Conservation (phyloP, 192 early-diverging fungal species). For the Spizellomyces punctatus region DNA sequence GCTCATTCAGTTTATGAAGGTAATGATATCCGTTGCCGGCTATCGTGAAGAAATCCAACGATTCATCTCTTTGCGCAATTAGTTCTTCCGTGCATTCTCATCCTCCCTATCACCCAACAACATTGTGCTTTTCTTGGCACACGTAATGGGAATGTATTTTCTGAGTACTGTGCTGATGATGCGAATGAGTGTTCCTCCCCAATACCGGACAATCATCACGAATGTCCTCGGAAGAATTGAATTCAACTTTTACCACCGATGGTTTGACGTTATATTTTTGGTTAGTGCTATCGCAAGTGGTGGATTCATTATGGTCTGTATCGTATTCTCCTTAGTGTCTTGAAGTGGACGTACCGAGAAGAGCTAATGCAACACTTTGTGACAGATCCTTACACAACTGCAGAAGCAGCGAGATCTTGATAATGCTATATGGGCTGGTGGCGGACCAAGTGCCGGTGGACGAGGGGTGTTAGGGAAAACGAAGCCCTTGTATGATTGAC, state of each 20-base stretch:
- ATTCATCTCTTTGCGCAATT: neutral
- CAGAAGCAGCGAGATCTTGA: slow-evolving; percentile 33
- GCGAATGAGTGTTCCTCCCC: slow-evolving; percentile 80
- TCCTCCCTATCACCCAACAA: slow-evolving; percentile 72
- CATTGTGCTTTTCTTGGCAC: slow-evolving; percentile 78
- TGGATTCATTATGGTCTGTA: slow-evolving; percentile 54
- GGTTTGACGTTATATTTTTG: slow-evolving; percentile 93
- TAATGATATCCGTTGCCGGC: slow-evolving; percentile 3
- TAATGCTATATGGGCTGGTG: slow-evolving; percentile 12
- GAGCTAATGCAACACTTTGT: neutral
- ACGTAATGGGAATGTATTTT: slow-evolving; percentile 93
- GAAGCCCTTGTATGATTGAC: no score
- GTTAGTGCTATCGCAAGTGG: slow-evolving; percentile 75
- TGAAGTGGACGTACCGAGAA: no score
- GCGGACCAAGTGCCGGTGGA: no score
- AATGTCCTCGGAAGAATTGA: slow-evolving; percentile 79
- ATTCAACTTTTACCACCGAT: slow-evolving; percentile 89
- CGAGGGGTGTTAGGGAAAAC: no score
- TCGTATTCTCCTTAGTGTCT: no score
- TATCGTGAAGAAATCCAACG: neutral
- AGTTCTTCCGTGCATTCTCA: slow-evolving; percentile 71
- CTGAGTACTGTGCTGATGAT: slow-evolving; percentile 90
- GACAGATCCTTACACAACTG: slow-evolving; percentile 31
- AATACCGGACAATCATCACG: slow-evolving; percentile 82
- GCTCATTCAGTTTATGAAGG: slow-evolving; percentile 79